Percentiles rank a stretch among this genome's conserved stretches.
These are phyloP conservation scores for Amphirosellinia nigrospora DNA, from an alignment of 495 filamentous ascomycete species.

Conservation along the genomic window DNA sequence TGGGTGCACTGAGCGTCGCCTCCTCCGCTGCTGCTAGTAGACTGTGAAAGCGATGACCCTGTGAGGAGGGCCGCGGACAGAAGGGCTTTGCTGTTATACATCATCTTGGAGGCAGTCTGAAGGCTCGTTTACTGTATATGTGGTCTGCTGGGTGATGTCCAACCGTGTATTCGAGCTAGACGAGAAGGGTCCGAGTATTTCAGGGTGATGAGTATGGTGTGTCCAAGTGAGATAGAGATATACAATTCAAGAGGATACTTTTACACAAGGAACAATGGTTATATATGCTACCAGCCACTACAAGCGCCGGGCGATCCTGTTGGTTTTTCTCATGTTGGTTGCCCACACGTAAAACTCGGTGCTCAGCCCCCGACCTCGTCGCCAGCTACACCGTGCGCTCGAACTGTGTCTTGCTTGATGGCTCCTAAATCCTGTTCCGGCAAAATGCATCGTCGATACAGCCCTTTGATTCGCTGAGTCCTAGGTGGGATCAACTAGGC, in stretches of 20 bases:
- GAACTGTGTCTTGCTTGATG: not conserved
- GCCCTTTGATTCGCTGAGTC: slow-evolving; percentile 15
- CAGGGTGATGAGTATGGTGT: not conserved
- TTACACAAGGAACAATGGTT: not conserved
- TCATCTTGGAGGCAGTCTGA: not conserved
- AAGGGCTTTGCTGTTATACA: slow-evolving; percentile 19
- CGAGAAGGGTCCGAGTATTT: not conserved
- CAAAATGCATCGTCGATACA: not conserved
- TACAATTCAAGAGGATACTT: not conserved
- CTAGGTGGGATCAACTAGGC: not conserved
- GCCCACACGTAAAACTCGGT: not conserved
- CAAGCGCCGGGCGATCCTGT: not conserved
- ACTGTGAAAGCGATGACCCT: slow-evolving; percentile 10
- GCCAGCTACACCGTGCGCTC: not conserved
- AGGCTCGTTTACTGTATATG: not conserved
- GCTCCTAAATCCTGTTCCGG: not conserved
- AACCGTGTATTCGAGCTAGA: not conserved
- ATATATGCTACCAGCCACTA: not conserved
- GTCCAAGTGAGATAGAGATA: not conserved
- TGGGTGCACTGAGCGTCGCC: slow-evolving; percentile 9
- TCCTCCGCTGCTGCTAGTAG: not conserved
- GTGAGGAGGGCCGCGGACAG: slow-evolving; percentile 14
- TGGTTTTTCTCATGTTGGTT: not conserved
- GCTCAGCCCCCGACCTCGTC: not conserved
- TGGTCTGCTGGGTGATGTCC: not conserved